Percentiles rank a stretch among this genome's conserved stretches.
phyloP scores from a whole-genome alignment of 768 basidiomycete genomes.

The Pisolithus sp. region DNA sequence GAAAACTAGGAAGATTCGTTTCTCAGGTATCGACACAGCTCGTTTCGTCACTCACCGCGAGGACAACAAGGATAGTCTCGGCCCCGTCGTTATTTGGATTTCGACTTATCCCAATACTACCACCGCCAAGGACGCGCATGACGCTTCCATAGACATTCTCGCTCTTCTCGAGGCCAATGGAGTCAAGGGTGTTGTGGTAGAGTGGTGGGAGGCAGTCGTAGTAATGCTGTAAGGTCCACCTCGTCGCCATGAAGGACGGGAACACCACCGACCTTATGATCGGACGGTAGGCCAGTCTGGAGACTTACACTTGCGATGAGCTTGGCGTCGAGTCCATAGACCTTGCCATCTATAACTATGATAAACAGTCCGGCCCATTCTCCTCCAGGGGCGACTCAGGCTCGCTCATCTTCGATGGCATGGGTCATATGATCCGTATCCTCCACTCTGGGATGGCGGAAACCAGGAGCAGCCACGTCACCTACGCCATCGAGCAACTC shows the following conservation, averaged over 20 bases:
- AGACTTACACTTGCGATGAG: slow-evolving; percentile 22
- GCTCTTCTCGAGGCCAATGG: slow-evolving; percentile 25
- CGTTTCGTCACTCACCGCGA: slow-evolving; percentile 16
- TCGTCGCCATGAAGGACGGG: slow-evolving; percentile 33
- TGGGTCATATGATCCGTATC: slow-evolving; percentile 28
- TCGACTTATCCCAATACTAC: slow-evolving; percentile 28
- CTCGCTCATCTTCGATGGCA: slow-evolving; percentile 31
- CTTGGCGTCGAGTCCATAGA: slow-evolving; percentile 24
- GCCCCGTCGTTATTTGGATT: slow-evolving; percentile 37
- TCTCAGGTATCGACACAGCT: slow-evolving; percentile 22
- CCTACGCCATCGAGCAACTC: slow-evolving; percentile 28
- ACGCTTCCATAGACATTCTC: slow-evolving; percentile 33
- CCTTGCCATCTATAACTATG: slow-evolving; percentile 30
- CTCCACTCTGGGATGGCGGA: slow-evolving; percentile 28
- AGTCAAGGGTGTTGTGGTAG: slow-evolving; percentile 30
- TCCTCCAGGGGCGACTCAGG: slow-evolving; percentile 36
- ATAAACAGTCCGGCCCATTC: slow-evolving; percentile 26
- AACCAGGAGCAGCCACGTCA: slow-evolving; percentile 21
- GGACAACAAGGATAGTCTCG: slow-evolving; percentile 17
- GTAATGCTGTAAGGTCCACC: not conserved
- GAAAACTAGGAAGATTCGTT: slow-evolving; percentile 14
- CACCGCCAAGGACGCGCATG: slow-evolving; percentile 22
- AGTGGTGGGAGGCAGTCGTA: slow-evolving; percentile 27
- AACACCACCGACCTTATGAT: slow-evolving; percentile 29
- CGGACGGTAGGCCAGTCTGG: slow-evolving; percentile 27